Percentiles rank a stretch among this genome's conserved stretches.
phyloP scores from a whole-genome alignment of 164 flowering plant genomes.

The Magnolia sinica region DNA sequence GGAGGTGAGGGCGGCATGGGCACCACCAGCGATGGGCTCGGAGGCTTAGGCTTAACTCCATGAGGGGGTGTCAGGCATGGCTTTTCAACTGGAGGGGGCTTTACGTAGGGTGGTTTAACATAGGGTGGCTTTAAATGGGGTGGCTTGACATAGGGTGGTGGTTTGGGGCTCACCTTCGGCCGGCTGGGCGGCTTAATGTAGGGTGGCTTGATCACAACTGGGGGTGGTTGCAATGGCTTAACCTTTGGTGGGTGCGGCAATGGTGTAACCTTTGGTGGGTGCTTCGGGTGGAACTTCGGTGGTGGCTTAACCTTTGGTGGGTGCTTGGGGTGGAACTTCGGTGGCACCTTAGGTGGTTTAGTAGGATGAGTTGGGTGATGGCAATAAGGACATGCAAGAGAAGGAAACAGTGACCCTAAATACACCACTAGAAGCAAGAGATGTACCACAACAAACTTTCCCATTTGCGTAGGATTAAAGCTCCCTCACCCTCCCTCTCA shows the following conservation, averaged over 20 bases:
- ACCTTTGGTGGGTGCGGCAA: background rate
- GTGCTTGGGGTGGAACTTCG: background rate
- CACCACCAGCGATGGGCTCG: background rate
- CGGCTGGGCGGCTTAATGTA: background rate
- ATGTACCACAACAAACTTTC: background rate
- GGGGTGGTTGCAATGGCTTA: constrained; percentile 13
- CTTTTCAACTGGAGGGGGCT: background rate
- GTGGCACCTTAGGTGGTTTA: background rate
- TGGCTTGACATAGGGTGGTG: background rate
- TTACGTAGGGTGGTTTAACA: background rate
- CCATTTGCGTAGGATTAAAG: background rate
- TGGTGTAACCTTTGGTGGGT: constrained; percentile 6
- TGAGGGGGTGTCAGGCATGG: constrained; percentile 16
- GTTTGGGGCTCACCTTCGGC: background rate
- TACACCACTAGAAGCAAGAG: background rate
- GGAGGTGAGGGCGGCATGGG: background rate
- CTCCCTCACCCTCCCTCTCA: background rate
- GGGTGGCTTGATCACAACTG: constrained; percentile 7
- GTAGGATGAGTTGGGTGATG: background rate
- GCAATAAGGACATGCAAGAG: background rate
- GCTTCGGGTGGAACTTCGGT: constrained; percentile 14
- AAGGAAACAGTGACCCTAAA: background rate
- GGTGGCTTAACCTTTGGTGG: background rate
- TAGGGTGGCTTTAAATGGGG: background rate
- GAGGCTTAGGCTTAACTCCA: background rate